Percentiles rank a stretch among this genome's conserved stretches.
phyloP scores from a whole-genome alignment of 768 basidiomycete genomes.

The Ramaria sp. region DNA sequence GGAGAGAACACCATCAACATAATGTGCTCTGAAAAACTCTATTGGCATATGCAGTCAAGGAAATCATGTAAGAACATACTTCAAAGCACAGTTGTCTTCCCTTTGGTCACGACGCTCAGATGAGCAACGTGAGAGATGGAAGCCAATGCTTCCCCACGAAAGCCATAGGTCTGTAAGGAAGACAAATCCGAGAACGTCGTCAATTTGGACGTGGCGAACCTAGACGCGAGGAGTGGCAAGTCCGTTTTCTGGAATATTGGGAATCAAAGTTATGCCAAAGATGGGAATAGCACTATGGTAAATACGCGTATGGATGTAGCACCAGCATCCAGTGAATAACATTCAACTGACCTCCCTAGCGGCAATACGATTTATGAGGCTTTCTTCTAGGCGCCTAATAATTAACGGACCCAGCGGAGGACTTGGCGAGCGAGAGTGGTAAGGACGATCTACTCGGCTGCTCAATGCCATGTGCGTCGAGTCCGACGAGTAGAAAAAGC shows the following conservation, averaged over 20 bases:
- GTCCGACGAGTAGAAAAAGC: too few relatives aligned
- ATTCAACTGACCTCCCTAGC: slow-evolving; percentile 35
- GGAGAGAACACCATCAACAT: slow-evolving; percentile 65
- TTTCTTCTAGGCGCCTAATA: slow-evolving; percentile 69
- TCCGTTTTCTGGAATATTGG: slow-evolving; percentile 59
- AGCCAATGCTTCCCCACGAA: slow-evolving; percentile 93
- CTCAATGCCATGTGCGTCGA: neutral
- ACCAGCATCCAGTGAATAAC: slow-evolving; percentile 72
- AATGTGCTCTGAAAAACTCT: slow-evolving; percentile 55
- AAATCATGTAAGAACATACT: slow-evolving; percentile 40
- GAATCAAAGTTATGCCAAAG: neutral
- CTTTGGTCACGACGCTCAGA: slow-evolving; percentile 82
- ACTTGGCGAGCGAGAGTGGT: neutral
- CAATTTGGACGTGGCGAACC: slow-evolving; percentile 94
- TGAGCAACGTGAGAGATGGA: slow-evolving; percentile 92
- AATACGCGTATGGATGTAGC: slow-evolving; percentile 77
- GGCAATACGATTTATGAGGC: slow-evolving; percentile 86
- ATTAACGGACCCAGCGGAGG: slow-evolving; percentile 19
- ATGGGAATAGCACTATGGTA: slow-evolving; percentile 6
- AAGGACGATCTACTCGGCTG: neutral
- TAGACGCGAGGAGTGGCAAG: slow-evolving; percentile 81
- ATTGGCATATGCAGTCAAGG: neutral
- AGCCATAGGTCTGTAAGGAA: slow-evolving; percentile 84
- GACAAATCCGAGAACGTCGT: slow-evolving; percentile 78
- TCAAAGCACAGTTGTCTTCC: slow-evolving; percentile 79